Percentiles rank a stretch among this genome's conserved stretches.
Evolutionary conservation across 352 stramenopile genomes (phyloP).

Genomic region (Phytophthora quininea): DNA sequence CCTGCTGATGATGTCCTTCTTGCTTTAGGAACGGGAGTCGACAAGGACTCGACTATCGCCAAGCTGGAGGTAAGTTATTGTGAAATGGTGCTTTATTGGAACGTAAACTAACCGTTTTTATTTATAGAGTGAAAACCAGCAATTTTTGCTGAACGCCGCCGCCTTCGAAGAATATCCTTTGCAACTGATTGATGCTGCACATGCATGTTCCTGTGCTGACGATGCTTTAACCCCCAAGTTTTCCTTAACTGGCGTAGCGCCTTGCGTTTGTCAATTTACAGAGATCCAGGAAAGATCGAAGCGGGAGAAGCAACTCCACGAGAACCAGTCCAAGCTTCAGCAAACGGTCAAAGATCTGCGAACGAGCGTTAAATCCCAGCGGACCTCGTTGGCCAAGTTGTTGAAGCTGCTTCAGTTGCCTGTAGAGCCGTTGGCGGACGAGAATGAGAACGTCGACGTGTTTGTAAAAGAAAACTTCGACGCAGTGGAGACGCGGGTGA

Average conservation of each 20-base stretch:
- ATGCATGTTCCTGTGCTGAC: conserved; percentile 14
- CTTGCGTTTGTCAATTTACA: conserved; percentile 47
- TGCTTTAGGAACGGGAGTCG: conserved; percentile 21
- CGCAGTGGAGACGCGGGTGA: conserved; percentile 58
- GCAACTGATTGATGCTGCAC: conserved; percentile 25
- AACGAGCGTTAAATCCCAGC: conserved; percentile 55
- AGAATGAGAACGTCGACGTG: conserved; percentile 47
- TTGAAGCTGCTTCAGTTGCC: conserved; percentile 60
- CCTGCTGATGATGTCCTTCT: conserved; percentile 2
- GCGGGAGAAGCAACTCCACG: conserved; percentile 65
- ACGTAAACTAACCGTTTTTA: not conserved
- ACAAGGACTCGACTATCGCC: conserved; percentile 58
- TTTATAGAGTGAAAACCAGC: conserved; percentile 77
- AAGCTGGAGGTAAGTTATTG: conserved; percentile 67
- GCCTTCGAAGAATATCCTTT: conserved; percentile 90
- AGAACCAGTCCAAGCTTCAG: conserved; percentile 70
- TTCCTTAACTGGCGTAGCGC: conserved; percentile 61
- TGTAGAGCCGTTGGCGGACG: conserved; percentile 18
- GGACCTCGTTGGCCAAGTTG: conserved; percentile 59
- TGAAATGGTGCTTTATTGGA: not conserved
- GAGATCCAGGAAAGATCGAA: conserved; percentile 82
- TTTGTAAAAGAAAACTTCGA: conserved; percentile 55
- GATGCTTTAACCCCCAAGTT: conserved; percentile 4
- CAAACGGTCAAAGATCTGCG: conserved; percentile 67
- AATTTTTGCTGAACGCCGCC: conserved; percentile 81